These are phyloP conservation scores for Deinandra increscens DNA, from an alignment of 129 eudicot species.

Conservation along the genomic window DNA sequence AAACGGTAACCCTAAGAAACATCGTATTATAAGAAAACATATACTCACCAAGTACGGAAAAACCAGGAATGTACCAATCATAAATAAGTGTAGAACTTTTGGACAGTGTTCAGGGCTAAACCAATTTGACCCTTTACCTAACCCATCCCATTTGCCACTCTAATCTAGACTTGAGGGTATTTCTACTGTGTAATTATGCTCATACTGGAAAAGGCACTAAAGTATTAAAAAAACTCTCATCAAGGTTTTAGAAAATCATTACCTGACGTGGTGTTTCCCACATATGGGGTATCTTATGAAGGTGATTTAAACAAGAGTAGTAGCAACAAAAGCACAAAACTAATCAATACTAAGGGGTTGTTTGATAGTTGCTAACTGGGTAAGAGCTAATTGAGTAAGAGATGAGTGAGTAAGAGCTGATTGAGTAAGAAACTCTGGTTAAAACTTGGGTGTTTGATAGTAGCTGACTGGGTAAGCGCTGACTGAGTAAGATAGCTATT, in stretches of 20 bases:
- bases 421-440: too few relatives aligned
- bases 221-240: background rate
- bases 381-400: too few relatives aligned
- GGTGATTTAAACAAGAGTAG: background rate
- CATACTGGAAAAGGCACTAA: background rate
- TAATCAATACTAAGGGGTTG: background rate
- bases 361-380: too few relatives aligned
- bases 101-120: background rate
- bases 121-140: background rate
- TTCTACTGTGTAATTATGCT: background rate
- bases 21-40: background rate
- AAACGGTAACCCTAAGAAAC: background rate
- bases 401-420: too few relatives aligned
- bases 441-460: too few relatives aligned
- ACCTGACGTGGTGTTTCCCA: background rate
- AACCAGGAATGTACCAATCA: background rate
- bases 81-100: background rate
- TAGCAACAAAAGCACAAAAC: background rate
- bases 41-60: background rate
- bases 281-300: background rate
- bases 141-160: background rate
- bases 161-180: background rate
- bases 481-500: too few relatives aligned
- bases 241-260: background rate
- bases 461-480: too few relatives aligned